Conservation (phyloP, 352 stramenopile species). For the Plasmopara halstedii region DNA sequence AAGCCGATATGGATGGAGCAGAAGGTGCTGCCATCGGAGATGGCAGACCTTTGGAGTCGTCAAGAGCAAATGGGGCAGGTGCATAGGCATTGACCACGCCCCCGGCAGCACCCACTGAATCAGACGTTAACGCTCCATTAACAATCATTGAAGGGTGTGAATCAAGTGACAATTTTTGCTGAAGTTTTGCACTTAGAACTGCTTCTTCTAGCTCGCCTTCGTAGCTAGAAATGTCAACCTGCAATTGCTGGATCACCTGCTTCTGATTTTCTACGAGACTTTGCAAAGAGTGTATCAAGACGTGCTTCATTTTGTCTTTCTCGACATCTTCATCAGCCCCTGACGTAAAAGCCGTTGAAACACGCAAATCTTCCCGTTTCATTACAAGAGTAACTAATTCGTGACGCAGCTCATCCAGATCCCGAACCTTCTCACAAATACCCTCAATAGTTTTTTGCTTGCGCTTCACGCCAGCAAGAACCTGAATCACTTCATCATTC, state of each 20-base stretch:
- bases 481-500: conserved; percentile 39
- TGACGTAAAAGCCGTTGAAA: conserved; percentile 10
- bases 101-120: conserved; percentile 4
- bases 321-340: conserved; percentile 6
- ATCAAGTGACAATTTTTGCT: conserved; percentile 25
- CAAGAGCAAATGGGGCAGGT: conserved; percentile 11
- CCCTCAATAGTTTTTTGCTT: conserved; percentile 59
- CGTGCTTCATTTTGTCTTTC: conserved; percentile 29
- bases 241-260: conserved; percentile 38
- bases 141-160: conserved; percentile 18
- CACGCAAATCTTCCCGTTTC: conserved; percentile 54
- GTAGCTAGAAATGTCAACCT: conserved; percentile 38
- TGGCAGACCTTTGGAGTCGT: conserved; percentile 5
- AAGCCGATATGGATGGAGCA: conserved; percentile 17
- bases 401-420: conserved; percentile 65
- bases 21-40: conserved; percentile 9
- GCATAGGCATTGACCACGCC: conserved; percentile 11
- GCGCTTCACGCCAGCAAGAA: conserved; percentile 39
- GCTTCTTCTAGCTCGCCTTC: conserved; percentile 46
- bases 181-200: conserved; percentile 27
- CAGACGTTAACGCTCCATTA: conserved; percentile 1
- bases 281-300: conserved; percentile 43
- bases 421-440: conserved; percentile 52
- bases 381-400: conserved; percentile 60
- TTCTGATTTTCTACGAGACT: conserved; percentile 53